Evolutionary conservation across 352 stramenopile species (phyloP), one percentile per base, ranked within the genome.

Genomic region (Globisporangium paddicum): DNA sequence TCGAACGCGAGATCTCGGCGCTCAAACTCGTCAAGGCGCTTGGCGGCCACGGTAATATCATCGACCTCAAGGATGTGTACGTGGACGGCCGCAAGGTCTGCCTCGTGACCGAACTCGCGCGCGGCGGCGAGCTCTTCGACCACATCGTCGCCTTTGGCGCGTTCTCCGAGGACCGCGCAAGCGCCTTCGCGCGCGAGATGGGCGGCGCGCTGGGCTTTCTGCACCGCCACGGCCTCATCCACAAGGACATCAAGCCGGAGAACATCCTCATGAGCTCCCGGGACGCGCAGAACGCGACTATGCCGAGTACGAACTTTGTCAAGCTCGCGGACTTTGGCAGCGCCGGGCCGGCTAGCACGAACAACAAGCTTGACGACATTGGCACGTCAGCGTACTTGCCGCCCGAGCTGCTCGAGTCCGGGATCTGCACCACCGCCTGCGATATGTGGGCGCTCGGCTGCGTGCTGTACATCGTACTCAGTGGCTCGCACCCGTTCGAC

Each of bases 381-480:
- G 84, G 84, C 40, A 94, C 84, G 58, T 72, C 69, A 9, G 82
- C 77, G 16, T 94, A 94, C 35, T 40, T 86, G 51, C 60, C 84
- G 18, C 84, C 84, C 16, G 84, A 94, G 68, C 45, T 90, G 14
- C 58, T 91, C 11, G 65, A 70, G 3, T 71, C 63, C 7, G 75
- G 75, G 3, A 38, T 76, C 2, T 91, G 79, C 64, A 88, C 82
- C 0, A 74, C 72, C 9, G 79, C 76, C 11, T 84, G 75, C 19
- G 84, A 94, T 69, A 87, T 92, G 73, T 94, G 84, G 84, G 75
- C 81, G 0, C 66, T 98, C 9, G 94, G 94, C 30, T 93, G 95
- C 42, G 96, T 98, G 72, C 74, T 98, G 6, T 98, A 98, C 72
- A 97, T 98, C 53, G 89, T 96, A 77, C 77, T 98, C 11, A 94